Base-by-base conservation (phyloP, 305 asterid species). In the Fraxinus nigra region DNA sequence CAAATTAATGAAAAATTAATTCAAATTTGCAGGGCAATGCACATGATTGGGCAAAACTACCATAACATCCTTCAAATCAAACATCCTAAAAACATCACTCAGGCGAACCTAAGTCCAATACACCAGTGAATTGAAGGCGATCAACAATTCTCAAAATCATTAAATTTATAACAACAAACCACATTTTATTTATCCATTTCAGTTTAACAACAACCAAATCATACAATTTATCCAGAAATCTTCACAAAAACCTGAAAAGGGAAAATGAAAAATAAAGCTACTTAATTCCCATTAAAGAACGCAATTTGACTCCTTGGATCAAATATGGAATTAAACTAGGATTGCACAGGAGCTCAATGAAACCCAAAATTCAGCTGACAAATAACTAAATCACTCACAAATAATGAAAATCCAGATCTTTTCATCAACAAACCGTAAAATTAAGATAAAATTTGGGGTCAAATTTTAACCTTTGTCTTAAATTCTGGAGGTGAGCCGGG, bases 381-480 rank as follows among this genome's bases (percentile, higher is more conserved):
- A 37, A 69, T 13, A 65, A 26, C 24, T 46, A 73, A 34, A n/a
- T 76, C 46, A 59, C 78, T 38, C 20, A 43, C 82, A 74, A 79
- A 14, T 33, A 48, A 82, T 67, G 81, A 59, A 86, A 77, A 30
- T 82, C 56, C 82, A 79, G 90, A 87, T 87, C 86, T 78, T 22
- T 3, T 40, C 14, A 69, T 59, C 56, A 78, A 59, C 75, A 87
- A 80, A 85, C 80, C 22, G 67, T 82, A 75, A 85, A 85, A 84
- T 81, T 84, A 87, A 80, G 78, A 76, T 78, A 51, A 80, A 84
- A 81, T 51, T 72, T 78, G 74, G 88, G 35, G 7, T 10, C 35
- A 80, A 79, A 11, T 16, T 22, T 61, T 81, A 73, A 91, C 94
- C 92, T 84, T 76, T 73, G 88, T 77, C 89, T 89, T 46, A 81